Evolutionary conservation across 305 asterid species (phyloP), one percentile per base, ranked within the genome.

Genomic region (Lippia alba): DNA sequence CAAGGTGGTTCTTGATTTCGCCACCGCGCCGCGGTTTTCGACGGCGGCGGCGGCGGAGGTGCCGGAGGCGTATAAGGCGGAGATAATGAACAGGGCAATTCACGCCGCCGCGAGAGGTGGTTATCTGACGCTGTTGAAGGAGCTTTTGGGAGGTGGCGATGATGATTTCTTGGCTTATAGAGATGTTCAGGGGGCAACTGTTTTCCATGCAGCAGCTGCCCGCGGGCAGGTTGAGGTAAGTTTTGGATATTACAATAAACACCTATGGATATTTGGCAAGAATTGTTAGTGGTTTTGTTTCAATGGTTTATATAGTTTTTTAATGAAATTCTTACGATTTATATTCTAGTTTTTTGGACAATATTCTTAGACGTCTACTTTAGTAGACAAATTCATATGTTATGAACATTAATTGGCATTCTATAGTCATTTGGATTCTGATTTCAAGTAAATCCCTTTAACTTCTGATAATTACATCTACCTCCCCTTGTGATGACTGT

Each of bases 71-170:
- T 94, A 90, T 63, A 94, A 84, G 81, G 16, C 81, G 85, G 99
- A 94, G 85, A 94, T 94, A 59, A 76, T 72, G 86, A 88, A 88
- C 39, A 85, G 99, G 36, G 99, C 98, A 33, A 72, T 92, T 67
- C 99, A 94, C 72, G 98, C 98, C 5, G 89, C 93, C 17, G 96
- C 99, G 1, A 90, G 98, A 74, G 99, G 97, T 12, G 99, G 98
- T 8, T 92, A 89, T 80, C 60, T 87, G 66, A 50, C 32, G 75
- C 50, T 92, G 66, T 51, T 94, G 81, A 90, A 84, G 85, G 96
- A 92, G 77, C 84, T 94, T 49, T 82, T 94, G 56, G 78, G 84
- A 12, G 92, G 80, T 57, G 78, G 85, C 74, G 84, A 86, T 51
- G 94, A 81, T 73, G 86, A 81, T 44, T 78, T 83, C 2, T 74